A percentile compares a stretch with the other conserved stretches of the same genome.
Conservation (phyloP, 2,329 filamentous ascomycete species). For the Ophiostoma ulmi region DNA sequence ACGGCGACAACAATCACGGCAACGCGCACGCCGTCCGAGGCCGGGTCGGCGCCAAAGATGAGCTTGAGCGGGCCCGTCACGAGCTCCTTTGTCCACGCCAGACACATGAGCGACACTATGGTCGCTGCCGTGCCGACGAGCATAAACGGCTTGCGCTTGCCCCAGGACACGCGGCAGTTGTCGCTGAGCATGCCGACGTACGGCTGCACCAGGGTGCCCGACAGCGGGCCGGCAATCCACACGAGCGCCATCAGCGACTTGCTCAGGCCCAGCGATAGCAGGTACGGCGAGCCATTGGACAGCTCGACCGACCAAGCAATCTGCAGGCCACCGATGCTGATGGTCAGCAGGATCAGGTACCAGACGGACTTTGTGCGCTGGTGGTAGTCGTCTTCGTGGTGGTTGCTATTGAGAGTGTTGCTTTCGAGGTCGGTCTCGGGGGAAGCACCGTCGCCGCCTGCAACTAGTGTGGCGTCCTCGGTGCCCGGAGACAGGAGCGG, state of each 20-base stretch:
- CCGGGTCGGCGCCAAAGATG: conserved; percentile 65
- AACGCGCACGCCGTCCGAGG: conserved; percentile 59
- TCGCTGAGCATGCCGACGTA: conserved; percentile 79
- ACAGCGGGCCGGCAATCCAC: conserved; percentile 77
- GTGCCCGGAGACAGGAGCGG: conserved; percentile 41
- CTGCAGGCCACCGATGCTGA: conserved; percentile 83
- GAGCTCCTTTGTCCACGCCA: conserved; percentile 70
- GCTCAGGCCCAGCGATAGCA: conserved; percentile 74
- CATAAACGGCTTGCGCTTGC: conserved; percentile 79
- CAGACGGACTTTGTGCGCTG: conserved; percentile 73
- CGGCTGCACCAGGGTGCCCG: conserved; percentile 73
- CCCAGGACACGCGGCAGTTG: conserved; percentile 68
- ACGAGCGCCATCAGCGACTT: conserved; percentile 78
- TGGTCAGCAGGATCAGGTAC: conserved; percentile 80
- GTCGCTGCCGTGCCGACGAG: conserved; percentile 63
- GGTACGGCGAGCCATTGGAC: conserved; percentile 83
- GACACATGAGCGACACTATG: conserved; percentile 59
- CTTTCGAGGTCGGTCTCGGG: conserved; percentile 33
- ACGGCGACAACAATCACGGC: conserved; percentile 74
- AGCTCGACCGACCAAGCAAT: conserved; percentile 95
- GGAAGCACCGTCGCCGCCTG: conserved; percentile 23
- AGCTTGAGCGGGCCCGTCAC: conserved; percentile 57
- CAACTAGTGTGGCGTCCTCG: conserved; percentile 25
- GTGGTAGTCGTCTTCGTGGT: conserved; percentile 41
- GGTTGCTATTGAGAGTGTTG: conserved; percentile 23